These are phyloP conservation scores for Trichoderma afroharzianum DNA, from an alignment of 2,329 filamentous ascomycete genomes.

Conservation along the genomic window DNA sequence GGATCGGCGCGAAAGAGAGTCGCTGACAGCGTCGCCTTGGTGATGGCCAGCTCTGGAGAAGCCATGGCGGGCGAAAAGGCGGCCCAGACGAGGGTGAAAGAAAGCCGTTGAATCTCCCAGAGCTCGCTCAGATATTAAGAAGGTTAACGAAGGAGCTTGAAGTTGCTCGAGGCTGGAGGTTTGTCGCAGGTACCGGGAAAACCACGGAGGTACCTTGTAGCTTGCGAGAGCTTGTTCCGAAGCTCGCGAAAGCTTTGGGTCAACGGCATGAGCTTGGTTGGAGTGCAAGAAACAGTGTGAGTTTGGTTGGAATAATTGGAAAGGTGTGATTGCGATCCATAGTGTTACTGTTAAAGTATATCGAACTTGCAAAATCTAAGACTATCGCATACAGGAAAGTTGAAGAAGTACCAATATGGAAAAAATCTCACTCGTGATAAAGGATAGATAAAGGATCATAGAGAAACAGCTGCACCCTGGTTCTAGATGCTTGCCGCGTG, in stretches of 20 bases:
- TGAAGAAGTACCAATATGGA: neutral
- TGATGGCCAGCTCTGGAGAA: constrained; percentile 69
- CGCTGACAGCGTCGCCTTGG: constrained; percentile 74
- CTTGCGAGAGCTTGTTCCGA: neutral
- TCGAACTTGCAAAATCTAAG: neutral
- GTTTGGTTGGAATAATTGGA: neutral
- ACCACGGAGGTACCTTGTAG: neutral
- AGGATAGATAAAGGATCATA: too few species aligned
- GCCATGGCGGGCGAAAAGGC: constrained; percentile 49
- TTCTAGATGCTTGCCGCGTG: neutral
- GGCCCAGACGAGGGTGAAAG: neutral
- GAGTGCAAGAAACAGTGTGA: neutral
- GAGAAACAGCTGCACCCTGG: neutral
- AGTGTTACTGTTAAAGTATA: neutral
- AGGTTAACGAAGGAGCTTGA: neutral
- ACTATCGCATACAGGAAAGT: neutral
- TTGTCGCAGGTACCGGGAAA: neutral
- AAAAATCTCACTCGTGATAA: neutral
- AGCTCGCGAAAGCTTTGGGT: neutral
- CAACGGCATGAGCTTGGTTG: neutral
- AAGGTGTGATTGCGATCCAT: neutral
- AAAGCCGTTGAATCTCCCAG: neutral
- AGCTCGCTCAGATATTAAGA: constrained; percentile 17
- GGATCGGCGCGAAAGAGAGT: constrained; percentile 72
- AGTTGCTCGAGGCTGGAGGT: neutral